A percentile compares a stretch with the other conserved stretches of the same genome.
Conservation (phyloP, 2,329 filamentous ascomycete genomes). For the Penicillium thymicola region DNA sequence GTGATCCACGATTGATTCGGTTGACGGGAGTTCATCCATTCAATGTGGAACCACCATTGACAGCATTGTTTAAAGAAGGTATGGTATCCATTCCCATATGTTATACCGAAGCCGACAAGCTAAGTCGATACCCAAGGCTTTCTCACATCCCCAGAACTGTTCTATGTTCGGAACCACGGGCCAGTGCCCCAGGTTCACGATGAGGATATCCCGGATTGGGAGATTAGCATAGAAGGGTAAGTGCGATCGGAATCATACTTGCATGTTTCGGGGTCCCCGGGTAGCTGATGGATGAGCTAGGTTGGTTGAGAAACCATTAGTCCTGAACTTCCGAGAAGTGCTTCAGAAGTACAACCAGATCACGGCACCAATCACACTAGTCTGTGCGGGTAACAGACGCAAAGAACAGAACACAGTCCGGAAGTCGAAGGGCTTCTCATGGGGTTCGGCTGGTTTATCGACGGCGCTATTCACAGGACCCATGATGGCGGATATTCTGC, state of each 20-base stretch:
- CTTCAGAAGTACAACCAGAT: constrained; percentile 73
- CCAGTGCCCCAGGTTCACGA: constrained; percentile 73
- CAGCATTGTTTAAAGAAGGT: constrained; percentile 66
- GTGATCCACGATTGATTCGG: constrained; percentile 78
- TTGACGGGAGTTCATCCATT: constrained; percentile 88
- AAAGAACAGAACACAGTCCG: constrained; percentile 91
- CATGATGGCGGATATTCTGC: constrained; percentile 67
- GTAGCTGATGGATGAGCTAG: constrained; percentile 30
- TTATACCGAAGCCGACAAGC: background rate
- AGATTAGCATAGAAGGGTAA: constrained; percentile 73
- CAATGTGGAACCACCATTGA: constrained; percentile 82
- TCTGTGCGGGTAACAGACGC: constrained; percentile 85
- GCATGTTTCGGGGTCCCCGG: background rate
- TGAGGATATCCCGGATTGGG: constrained; percentile 71
- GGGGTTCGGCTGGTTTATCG: constrained; percentile 82
- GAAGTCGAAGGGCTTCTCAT: constrained; percentile 92
- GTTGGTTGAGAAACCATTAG: constrained; percentile 74
- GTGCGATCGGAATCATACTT: background rate
- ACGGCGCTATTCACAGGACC: constrained; percentile 87
- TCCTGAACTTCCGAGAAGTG: constrained; percentile 68
- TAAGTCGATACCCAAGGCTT: constrained; percentile 56
- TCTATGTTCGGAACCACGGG: constrained; percentile 91
- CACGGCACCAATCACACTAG: constrained; percentile 81
- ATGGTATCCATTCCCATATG: constrained; percentile 21
- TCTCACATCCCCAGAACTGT: constrained; percentile 79